Percentiles rank a stretch among this genome's conserved stretches.
These are phyloP conservation scores for Amorphotheca resinae DNA, from an alignment of 495 filamentous ascomycete species.

Conservation along the genomic window DNA sequence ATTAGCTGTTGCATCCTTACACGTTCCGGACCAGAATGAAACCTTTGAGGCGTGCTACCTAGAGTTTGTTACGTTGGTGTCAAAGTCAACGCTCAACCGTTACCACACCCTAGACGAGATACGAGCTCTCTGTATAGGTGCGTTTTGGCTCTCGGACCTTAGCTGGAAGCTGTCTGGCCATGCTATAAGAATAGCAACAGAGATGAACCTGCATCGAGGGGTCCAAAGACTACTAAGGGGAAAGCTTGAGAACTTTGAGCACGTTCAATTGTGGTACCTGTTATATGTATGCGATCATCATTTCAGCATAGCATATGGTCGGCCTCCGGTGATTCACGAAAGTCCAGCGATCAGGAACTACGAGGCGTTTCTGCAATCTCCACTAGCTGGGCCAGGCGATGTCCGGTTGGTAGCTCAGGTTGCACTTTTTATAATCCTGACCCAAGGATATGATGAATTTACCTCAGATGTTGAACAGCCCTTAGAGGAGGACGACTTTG, in stretches of 20 bases:
- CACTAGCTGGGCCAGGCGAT: slow-evolving; percentile 37
- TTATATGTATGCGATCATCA: slow-evolving; percentile 33
- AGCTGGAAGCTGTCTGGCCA: slow-evolving; percentile 31
- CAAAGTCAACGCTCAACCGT: slow-evolving; percentile 26
- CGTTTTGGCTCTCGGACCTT: slow-evolving; percentile 29
- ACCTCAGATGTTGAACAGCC: slow-evolving; percentile 41
- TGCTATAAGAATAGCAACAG: slow-evolving; percentile 30
- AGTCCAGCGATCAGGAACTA: slow-evolving; percentile 38
- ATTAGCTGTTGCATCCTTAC: slow-evolving; percentile 27
- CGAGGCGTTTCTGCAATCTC: slow-evolving; percentile 37
- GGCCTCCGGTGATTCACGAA: slow-evolving; percentile 35
- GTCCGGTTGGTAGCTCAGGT: slow-evolving; percentile 43
- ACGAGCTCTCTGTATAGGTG: slow-evolving; percentile 26
- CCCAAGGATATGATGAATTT: slow-evolving; percentile 43
- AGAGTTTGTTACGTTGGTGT: slow-evolving; percentile 25
- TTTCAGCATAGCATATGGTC: slow-evolving; percentile 31
- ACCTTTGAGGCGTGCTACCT: slow-evolving; percentile 27
- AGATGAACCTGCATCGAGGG: slow-evolving; percentile 27
- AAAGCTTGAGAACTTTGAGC: slow-evolving; percentile 33
- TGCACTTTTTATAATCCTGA: slow-evolving; percentile 44
- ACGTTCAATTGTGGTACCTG: slow-evolving; percentile 27
- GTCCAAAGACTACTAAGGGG: slow-evolving; percentile 34
- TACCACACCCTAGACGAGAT: slow-evolving; percentile 26
- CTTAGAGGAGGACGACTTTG: slow-evolving; percentile 41
- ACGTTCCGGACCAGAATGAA: slow-evolving; percentile 25